These are phyloP conservation scores for Blastobotrys parvus DNA, from an alignment of 805 yeast genomes.

Conservation along the genomic window DNA sequence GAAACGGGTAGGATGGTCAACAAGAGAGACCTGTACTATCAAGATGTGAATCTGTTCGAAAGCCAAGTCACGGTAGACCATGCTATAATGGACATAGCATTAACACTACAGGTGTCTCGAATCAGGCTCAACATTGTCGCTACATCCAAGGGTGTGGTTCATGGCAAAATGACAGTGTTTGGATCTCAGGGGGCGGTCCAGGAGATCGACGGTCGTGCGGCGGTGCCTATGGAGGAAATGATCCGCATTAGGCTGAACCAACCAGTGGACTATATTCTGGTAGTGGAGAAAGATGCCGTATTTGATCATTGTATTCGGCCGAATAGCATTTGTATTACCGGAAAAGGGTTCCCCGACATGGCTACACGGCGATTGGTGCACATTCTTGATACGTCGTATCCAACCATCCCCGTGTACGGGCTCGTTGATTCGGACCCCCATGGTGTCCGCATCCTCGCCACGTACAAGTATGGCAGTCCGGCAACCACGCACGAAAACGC, in stretches of 20 bases:
- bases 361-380: conserved; percentile 39
- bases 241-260: conserved; percentile 13
- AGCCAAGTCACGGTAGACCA: conserved; percentile 37
- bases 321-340: conserved; percentile 36
- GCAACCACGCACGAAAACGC: not conserved
- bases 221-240: not conserved
- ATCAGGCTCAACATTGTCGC: conserved; percentile 39
- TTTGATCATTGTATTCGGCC: conserved; percentile 27
- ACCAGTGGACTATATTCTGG: conserved; percentile 29
- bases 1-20: conserved; percentile 24
- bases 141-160: conserved; percentile 49
- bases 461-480: conserved; percentile 25
- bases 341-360: conserved; percentile 60
- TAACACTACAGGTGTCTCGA: conserved; percentile 33
- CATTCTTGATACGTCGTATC: conserved; percentile 23
- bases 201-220: conserved; percentile 6
- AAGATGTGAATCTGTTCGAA: conserved; percentile 44
- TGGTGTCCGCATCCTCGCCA: conserved; percentile 46
- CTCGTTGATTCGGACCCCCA: conserved; percentile 60
- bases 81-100: conserved; percentile 33
- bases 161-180: conserved; percentile 29
- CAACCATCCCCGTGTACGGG: conserved; percentile 34
- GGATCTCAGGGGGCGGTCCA: conserved; percentile 3
- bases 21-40: conserved; percentile 51
- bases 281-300: conserved; percentile 46